phyloP scores from a whole-genome alignment of 2,329 filamentous ascomycete genomes.

The Lasiodiplodia gonubiensis region DNA sequence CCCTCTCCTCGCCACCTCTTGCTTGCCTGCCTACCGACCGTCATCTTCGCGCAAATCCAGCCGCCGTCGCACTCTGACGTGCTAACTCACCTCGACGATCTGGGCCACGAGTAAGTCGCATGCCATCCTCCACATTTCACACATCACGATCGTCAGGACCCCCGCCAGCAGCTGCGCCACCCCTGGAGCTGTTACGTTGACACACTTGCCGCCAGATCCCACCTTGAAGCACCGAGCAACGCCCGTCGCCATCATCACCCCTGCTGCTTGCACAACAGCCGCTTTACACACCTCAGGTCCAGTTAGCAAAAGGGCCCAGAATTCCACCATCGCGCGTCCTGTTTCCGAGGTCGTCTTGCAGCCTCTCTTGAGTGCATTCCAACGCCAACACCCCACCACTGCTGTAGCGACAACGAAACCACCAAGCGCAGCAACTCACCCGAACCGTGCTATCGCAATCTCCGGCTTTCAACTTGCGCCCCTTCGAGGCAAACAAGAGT shows the following conservation, averaged over 20 bases:
- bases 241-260: slow-evolving; percentile 1
- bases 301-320: not conserved
- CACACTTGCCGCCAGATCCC: slow-evolving; percentile 1
- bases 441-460: not conserved
- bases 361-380: not conserved
- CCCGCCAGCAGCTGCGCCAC: slow-evolving; percentile 2
- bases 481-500: not conserved
- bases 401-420: not conserved
- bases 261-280: not conserved
- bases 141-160: slow-evolving; percentile 13
- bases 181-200: slow-evolving; percentile 12
- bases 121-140: slow-evolving; percentile 19
- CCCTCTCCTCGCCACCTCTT: slow-evolving; percentile 11
- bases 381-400: not conserved
- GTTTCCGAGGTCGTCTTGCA: not conserved
- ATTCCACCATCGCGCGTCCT: not conserved
- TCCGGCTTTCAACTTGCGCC: not conserved
- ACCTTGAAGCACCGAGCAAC: not conserved
- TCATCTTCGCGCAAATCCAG: not conserved
- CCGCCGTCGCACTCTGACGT: not conserved
- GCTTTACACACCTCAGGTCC: not conserved
- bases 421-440: not conserved
- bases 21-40: not conserved
- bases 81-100: not conserved
- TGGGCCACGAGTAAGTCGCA: slow-evolving; percentile 3